These are phyloP conservation scores for Trichophyton equinum DNA, from an alignment of 2,329 filamentous ascomycete genomes.

Conservation along the genomic window DNA sequence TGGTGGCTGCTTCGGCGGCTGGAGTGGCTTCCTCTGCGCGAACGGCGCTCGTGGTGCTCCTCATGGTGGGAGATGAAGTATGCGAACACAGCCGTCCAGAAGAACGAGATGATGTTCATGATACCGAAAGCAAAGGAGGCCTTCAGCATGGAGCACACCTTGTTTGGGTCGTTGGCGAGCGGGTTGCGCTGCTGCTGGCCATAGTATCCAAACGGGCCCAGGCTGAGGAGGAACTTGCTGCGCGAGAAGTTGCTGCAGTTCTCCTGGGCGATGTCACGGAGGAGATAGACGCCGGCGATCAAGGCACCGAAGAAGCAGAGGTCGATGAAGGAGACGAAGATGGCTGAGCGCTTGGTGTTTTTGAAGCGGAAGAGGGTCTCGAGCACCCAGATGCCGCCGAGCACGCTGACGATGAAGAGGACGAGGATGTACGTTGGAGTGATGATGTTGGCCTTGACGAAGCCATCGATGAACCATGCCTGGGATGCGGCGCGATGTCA, in stretches of 20 bases:
- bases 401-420: conserved; percentile 52
- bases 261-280: conserved; percentile 45
- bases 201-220: conserved; percentile 51
- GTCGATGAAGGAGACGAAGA: conserved; percentile 50
- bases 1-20: conserved; percentile 14
- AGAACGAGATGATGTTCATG: conserved; percentile 74
- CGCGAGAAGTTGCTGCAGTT: conserved; percentile 54
- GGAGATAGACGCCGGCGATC: conserved; percentile 47
- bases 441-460: conserved; percentile 43
- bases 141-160: conserved; percentile 86
- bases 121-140: conserved; percentile 79
- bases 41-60: conserved; percentile 30
- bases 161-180: conserved; percentile 48
- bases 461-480: conserved; percentile 50
- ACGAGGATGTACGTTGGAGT: conserved; percentile 50
- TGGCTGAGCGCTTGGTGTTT: conserved; percentile 45
- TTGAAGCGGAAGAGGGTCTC: conserved; percentile 49
- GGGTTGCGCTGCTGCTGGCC: conserved; percentile 34
- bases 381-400: conserved; percentile 49
- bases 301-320: conserved; percentile 51
- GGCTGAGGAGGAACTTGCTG: conserved; percentile 42
- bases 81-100: conserved; percentile 61
- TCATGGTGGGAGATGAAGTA: conserved; percentile 29
- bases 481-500: conserved; percentile 13
- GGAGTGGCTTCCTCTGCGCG: conserved; percentile 19